These are phyloP conservation scores for Avena insularis DNA, from an alignment of 176 grass and related monocot genomes.

Conservation along the genomic window DNA sequence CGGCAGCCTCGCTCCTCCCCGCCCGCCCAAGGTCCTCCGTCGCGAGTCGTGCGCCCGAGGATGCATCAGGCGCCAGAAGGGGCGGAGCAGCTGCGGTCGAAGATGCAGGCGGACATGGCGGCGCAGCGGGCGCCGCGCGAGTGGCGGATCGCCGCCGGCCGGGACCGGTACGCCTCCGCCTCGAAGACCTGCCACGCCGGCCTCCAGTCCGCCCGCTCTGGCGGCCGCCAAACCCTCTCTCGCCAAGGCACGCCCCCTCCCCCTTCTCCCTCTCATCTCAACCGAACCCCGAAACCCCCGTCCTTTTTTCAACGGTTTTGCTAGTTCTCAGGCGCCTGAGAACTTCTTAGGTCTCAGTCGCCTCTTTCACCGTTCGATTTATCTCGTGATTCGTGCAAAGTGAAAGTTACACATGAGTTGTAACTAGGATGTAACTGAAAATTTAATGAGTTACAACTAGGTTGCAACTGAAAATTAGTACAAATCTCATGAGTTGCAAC, in stretches of 20 bases:
- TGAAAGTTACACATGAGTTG: too few relatives aligned
- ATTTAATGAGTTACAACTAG: too few relatives aligned
- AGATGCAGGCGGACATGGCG: slow-evolving; percentile 25
- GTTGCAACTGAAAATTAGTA: too few relatives aligned
- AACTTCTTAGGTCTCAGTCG: too few relatives aligned
- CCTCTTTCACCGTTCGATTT: too few relatives aligned
- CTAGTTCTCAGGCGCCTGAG: too few relatives aligned
- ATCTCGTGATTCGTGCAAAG: too few relatives aligned
- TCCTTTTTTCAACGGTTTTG: not conserved
- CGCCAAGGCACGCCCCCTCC: slow-evolving; percentile 44
- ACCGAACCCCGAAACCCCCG: not conserved
- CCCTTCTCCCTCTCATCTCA: not conserved
- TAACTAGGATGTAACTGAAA: too few relatives aligned
- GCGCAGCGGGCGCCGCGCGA: slow-evolving; percentile 25
- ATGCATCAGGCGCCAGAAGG: not conserved
- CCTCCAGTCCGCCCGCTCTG: slow-evolving; percentile 38
- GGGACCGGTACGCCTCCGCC: slow-evolving; percentile 27
- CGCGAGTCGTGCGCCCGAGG: not conserved
- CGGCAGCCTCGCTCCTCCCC: not conserved
- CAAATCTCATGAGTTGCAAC: too few relatives aligned
- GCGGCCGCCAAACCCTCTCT: slow-evolving; percentile 27
- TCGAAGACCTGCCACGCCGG: slow-evolving; percentile 42
- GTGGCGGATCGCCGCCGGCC: slow-evolving; percentile 24
- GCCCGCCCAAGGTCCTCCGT: not conserved
- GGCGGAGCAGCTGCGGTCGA: not conserved